Evolutionary conservation across 345 rosid genomes (phyloP).

Genomic region (Garcia nutans): DNA sequence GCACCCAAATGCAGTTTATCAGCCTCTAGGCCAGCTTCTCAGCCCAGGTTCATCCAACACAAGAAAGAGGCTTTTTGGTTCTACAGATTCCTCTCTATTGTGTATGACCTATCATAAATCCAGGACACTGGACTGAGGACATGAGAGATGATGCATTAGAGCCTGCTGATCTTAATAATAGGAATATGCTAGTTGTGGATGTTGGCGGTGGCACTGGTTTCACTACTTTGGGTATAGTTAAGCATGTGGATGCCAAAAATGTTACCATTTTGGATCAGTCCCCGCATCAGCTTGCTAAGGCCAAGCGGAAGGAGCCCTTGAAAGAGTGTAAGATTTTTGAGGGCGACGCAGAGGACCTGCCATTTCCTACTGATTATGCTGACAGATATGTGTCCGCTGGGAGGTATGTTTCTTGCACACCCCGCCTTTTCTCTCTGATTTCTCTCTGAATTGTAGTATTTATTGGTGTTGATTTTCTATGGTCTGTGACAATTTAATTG

Average conservation of each 20-base stretch:
- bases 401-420: constrained; percentile 45
- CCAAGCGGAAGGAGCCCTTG: constrained; percentile 89
- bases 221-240: constrained; percentile 91
- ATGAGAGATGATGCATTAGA: constrained; percentile 97
- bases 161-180: constrained; percentile 81
- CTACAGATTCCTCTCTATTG: constrained; percentile 90
- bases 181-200: constrained; percentile 84
- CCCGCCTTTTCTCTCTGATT: constrained; percentile 1
- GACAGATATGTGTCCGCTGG: constrained; percentile 98
- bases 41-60: constrained; percentile 96
- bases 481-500: background rate
- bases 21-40: constrained; percentile 80
- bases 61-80: constrained; percentile 99
- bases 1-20: constrained; percentile 65
- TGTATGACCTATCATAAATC: constrained; percentile 88
- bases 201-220: constrained; percentile 99
- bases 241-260: constrained; percentile 92
- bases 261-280: constrained; percentile 97
- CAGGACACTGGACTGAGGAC: constrained; percentile 96
- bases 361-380: constrained; percentile 81
- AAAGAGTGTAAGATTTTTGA: constrained; percentile 88
- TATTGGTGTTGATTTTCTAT: constrained; percentile 2
- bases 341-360: constrained; percentile 97
- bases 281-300: constrained; percentile 97
- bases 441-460: background rate